phyloP scores from a whole-genome alignment of 768 basidiomycete genomes.

The Panellus pusillus region DNA sequence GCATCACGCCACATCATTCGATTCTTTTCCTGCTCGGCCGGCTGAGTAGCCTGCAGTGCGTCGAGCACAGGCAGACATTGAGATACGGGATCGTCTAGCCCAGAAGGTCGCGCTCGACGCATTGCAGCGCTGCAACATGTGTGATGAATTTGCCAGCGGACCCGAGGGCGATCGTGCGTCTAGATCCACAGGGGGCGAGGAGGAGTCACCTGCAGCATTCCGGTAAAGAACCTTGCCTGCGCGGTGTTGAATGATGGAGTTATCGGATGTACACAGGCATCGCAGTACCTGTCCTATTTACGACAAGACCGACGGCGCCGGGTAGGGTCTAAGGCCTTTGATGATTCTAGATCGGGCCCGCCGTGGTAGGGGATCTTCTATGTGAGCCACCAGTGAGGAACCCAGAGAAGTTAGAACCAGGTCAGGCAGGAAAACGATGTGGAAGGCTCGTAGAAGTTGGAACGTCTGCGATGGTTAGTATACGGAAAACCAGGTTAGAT shows the following conservation, averaged over 20 bases:
- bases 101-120: slow-evolving; percentile 4
- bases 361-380: too few relatives aligned
- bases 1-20: too few relatives aligned
- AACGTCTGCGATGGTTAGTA: too few relatives aligned
- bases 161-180: slow-evolving; percentile 8
- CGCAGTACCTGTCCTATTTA: slow-evolving; percentile 3
- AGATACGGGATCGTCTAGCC: slow-evolving; percentile 10
- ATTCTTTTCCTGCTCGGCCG: background rate
- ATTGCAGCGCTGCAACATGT: slow-evolving; percentile 14
- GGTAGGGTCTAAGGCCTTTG: too few relatives aligned
- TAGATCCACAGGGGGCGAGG: slow-evolving; percentile 1
- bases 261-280: too few relatives aligned
- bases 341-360: too few relatives aligned
- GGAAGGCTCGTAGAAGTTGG: too few relatives aligned
- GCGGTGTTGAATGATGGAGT: background rate
- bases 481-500: too few relatives aligned
- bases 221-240: slow-evolving; percentile 9
- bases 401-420: too few relatives aligned
- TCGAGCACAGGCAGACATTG: slow-evolving; percentile 10
- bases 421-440: too few relatives aligned
- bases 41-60: background rate
- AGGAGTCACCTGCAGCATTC: slow-evolving; percentile 5
- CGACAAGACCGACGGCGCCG: slow-evolving; percentile 14
- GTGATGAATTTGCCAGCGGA: slow-evolving; percentile 17
- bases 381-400: too few relatives aligned